phyloP scores from a whole-genome alignment of 306 rosid species.

The Rubus parviflorus region DNA sequence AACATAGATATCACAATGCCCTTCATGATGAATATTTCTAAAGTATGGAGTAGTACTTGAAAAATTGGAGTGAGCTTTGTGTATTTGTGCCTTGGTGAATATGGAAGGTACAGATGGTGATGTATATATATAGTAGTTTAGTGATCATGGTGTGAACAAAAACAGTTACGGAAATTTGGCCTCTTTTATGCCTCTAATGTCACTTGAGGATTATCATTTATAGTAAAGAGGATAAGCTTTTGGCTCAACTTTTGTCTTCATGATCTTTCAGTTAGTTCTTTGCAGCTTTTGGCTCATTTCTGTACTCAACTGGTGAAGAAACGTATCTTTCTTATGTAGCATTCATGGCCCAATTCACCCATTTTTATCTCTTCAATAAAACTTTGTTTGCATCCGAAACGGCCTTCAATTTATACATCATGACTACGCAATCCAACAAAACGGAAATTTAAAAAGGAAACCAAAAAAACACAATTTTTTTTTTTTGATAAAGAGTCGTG shows the following conservation, averaged over 20 bases:
- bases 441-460: too few species aligned
- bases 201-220: neutral
- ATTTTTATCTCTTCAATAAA: neutral
- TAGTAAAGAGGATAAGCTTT: neutral
- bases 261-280: neutral
- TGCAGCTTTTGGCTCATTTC: neutral
- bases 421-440: neutral
- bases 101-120: neutral
- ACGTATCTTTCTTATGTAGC: neutral
- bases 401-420: neutral
- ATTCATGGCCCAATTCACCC: neutral
- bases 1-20: constrained; percentile 4
- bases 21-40: neutral
- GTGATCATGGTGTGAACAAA: neutral
- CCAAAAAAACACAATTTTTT: too few species aligned
- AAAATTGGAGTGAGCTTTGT: neutral
- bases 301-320: neutral
- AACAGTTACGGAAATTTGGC: neutral
- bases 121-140: neutral
- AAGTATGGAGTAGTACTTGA: neutral
- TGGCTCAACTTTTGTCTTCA: too few species aligned
- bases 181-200: neutral
- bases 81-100: neutral
- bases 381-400: neutral
- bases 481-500: too few species aligned